These are phyloP conservation scores for Mycena alexandri DNA, from an alignment of 768 basidiomycete genomes.

Conservation along the genomic window DNA sequence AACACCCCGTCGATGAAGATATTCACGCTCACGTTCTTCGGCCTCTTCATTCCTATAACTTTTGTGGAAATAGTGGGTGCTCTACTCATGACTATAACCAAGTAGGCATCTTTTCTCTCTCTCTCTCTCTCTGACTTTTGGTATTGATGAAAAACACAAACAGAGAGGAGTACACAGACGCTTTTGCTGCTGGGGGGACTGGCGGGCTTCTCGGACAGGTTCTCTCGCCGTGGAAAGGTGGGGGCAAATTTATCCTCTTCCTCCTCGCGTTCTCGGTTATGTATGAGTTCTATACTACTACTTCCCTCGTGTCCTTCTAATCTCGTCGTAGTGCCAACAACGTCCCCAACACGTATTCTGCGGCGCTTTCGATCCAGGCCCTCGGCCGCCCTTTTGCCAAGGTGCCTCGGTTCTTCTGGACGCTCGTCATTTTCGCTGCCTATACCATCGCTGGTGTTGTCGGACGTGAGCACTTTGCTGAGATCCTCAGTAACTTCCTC, in stretches of 20 bases:
- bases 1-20: constrained; percentile 57
- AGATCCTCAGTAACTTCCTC: constrained; percentile 58
- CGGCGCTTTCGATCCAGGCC: constrained; percentile 60
- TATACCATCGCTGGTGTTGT: constrained; percentile 57
- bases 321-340: constrained; percentile 48
- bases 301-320: constrained; percentile 13
- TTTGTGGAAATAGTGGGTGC: constrained; percentile 56
- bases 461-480: constrained; percentile 59
- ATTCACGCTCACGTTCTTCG: constrained; percentile 64
- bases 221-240: constrained; percentile 58
- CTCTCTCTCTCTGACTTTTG: too few relatives aligned
- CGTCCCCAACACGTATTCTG: constrained; percentile 61
- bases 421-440: constrained; percentile 52
- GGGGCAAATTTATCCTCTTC: constrained; percentile 51
- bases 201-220: constrained; percentile 60
- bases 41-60: constrained; percentile 60
- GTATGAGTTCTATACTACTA: constrained; percentile 39
- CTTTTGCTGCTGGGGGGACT: constrained; percentile 55
- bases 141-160: too few relatives aligned
- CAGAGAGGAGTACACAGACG: constrained; percentile 51
- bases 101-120: constrained; percentile 10
- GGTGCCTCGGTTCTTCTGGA: constrained; percentile 62
- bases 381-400: constrained; percentile 57
- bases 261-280: constrained; percentile 58
- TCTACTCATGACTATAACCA: constrained; percentile 56